Base-by-base conservation (phyloP, 1,284 basidiomycete genomes). In the Hemileia vastatrix region DNA sequence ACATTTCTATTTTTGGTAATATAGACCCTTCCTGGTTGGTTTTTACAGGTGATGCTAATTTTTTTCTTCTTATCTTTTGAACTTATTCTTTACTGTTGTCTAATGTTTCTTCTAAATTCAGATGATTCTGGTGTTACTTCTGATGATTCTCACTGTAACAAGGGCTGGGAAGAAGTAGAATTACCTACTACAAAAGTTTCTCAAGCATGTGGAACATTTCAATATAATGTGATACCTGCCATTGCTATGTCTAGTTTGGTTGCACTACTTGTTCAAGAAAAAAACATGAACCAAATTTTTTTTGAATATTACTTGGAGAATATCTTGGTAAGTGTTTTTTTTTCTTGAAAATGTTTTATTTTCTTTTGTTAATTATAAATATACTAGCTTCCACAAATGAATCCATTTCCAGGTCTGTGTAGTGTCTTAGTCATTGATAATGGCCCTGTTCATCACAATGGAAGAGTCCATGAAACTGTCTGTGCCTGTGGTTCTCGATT, bases 361-460 rank as follows among this genome's bases (percentile, higher is more conserved):
- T 23, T 27, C 31, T 19, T n/a, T 32, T 6, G 18, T 9, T n/a
- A 4, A 24, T 24, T 19, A 8, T 51, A 2, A 4, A 31, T 27
- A 15, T 32, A 31, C 4, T 6, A 54, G 31, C 4, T 54, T 9
- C 31, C 3, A 3, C 11, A 5, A 19, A 54, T 54, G 52, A 54
- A 54, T n/a, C 32, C 52, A n/a, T n/a, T n/a, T n/a, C n/a, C n/a
- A n/a, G n/a, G n/a, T n/a, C n/a, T n/a, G n/a, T n/a, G n/a, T n/a
- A n/a, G n/a, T n/a, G n/a, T n/a, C n/a, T n/a, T 54, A 2, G 31
- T 54, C 4, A 33, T 54, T n/a, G 52, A 54, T 32, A 54, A 54
- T 21, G 52, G n/a, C 4, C n/a, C 24, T 2, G 4, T 54, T 19
- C 24, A 54, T n/a, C 31, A 36, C 24, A 15, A 54, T 18, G 32